These are phyloP conservation scores for Cyphellophora europaea DNA, from an alignment of 2,329 filamentous ascomycete species.

Conservation along the genomic window DNA sequence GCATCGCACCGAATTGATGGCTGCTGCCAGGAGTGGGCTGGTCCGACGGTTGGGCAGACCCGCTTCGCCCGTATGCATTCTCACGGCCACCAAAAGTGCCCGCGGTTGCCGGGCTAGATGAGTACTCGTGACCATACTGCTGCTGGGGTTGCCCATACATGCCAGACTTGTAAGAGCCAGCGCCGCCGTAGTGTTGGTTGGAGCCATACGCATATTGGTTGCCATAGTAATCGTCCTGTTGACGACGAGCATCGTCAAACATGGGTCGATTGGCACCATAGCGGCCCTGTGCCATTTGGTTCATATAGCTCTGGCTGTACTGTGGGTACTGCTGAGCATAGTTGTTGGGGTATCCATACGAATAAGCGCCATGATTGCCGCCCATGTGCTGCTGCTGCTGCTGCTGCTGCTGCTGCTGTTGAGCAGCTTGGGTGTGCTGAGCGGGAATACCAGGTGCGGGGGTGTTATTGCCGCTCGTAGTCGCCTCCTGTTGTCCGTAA, in stretches of 20 bases:
- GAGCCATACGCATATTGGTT: conserved; percentile 40
- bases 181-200: conserved; percentile 33
- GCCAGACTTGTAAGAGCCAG: conserved; percentile 45
- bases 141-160: conserved; percentile 57
- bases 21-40: conserved; percentile 40
- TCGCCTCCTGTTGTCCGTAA: conserved; percentile 57
- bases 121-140: conserved; percentile 56
- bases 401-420: conserved; percentile 40
- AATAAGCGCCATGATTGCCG: conserved; percentile 45
- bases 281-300: conserved; percentile 33
- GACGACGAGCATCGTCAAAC: conserved; percentile 40
- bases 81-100: conserved; percentile 42
- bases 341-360: conserved; percentile 49
- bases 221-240: conserved; percentile 38
- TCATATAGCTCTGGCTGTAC: conserved; percentile 51
- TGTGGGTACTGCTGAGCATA: conserved; percentile 36
- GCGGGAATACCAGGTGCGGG: conserved; percentile 65
- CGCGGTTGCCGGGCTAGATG: conserved; percentile 53
- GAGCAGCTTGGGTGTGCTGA: conserved; percentile 30
- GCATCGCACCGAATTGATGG: conserved; percentile 43
- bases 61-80: conserved; percentile 51
- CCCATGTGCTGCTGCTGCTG: conserved; percentile 34
- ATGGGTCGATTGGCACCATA: conserved; percentile 40
- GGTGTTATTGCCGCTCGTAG: conserved; percentile 83
- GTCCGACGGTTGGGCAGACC: conserved; percentile 47